Evolutionary conservation across 1,284 basidiomycete genomes (phyloP).

Genomic region (Agroathelia rolfsii): DNA sequence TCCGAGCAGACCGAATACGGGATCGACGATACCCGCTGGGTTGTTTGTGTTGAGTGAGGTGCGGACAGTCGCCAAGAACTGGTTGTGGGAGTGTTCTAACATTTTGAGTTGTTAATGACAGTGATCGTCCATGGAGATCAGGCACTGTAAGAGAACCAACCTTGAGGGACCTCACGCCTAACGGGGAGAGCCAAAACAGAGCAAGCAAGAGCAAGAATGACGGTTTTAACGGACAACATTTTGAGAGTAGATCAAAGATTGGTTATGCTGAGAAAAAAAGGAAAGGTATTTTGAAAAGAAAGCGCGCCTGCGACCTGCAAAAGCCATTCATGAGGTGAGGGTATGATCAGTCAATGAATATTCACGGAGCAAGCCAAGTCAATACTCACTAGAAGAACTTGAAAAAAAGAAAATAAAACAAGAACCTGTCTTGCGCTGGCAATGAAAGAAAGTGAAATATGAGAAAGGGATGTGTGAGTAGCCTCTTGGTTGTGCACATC

Average conservation of each 20-base stretch:
- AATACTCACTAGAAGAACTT: conserved; percentile 11
- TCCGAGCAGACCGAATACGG: conserved; percentile 59
- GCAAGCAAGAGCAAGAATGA: conserved; percentile 27
- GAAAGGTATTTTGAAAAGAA: conserved; percentile 13
- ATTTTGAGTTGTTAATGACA: conserved; percentile 1
- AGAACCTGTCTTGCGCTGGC: conserved; percentile 48
- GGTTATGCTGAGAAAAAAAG: conserved; percentile 10
- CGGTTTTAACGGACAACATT: conserved; percentile 35
- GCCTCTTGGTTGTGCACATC: no score
- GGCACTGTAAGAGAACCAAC: conserved; percentile 21
- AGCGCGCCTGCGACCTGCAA: conserved; percentile 7
- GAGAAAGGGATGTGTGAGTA: no score
- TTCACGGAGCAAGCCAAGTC: conserved; percentile 6
- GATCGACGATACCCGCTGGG: conserved; percentile 46
- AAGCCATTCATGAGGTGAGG: no score
- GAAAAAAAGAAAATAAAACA: conserved; percentile 25
- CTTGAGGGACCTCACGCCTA: conserved; percentile 58
- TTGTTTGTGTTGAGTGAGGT: conserved; percentile 43
- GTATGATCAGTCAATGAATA: conserved; percentile 6
- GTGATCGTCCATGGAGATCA: conserved; percentile 4
- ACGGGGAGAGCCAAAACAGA: conserved; percentile 33
- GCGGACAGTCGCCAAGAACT: conserved; percentile 41
- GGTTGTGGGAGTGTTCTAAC: conserved; percentile 56
- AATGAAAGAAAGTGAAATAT: conserved; percentile 28
- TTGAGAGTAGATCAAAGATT: conserved; percentile 16